phyloP scores from a whole-genome alignment of 2,329 filamentous ascomycete species.

The Pyrenophora graminea region DNA sequence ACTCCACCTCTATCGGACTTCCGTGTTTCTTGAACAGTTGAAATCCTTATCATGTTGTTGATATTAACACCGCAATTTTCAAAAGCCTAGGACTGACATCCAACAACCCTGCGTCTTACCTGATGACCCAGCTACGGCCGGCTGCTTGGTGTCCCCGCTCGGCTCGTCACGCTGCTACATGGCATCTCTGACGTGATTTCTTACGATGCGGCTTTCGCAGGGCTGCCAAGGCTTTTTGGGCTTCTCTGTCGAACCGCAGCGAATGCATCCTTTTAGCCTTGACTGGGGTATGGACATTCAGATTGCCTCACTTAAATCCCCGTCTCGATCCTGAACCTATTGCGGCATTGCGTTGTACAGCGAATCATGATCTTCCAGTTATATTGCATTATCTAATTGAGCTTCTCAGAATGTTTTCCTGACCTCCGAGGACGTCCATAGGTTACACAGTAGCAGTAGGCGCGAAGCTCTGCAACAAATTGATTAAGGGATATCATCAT shows the following conservation, averaged over 20 bases:
- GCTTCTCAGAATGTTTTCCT: no score
- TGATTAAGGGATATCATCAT: background rate
- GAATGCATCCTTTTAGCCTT: conserved; percentile 1
- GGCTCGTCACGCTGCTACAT: background rate
- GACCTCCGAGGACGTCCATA: no score
- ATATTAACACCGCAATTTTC: no score
- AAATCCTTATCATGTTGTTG: background rate
- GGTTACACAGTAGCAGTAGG: no score
- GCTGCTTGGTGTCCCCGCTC: no score
- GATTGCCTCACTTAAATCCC: conserved; percentile 1
- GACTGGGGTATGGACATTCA: background rate
- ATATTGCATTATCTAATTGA: background rate
- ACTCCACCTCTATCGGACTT: background rate
- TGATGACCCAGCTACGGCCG: no score
- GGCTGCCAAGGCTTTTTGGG: background rate
- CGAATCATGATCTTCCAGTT: conserved; percentile 3
- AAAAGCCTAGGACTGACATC: no score
- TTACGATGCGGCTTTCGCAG: background rate
- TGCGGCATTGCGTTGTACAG: background rate
- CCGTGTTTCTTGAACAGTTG: background rate
- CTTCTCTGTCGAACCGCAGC: conserved; percentile 2
- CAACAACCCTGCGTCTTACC: no score
- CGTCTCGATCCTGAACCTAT: background rate
- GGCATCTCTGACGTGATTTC: background rate
- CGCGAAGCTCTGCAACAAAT: no score